Base-by-base conservation (phyloP, 176 grass and related monocot species). In the Areca catechu region DNA sequence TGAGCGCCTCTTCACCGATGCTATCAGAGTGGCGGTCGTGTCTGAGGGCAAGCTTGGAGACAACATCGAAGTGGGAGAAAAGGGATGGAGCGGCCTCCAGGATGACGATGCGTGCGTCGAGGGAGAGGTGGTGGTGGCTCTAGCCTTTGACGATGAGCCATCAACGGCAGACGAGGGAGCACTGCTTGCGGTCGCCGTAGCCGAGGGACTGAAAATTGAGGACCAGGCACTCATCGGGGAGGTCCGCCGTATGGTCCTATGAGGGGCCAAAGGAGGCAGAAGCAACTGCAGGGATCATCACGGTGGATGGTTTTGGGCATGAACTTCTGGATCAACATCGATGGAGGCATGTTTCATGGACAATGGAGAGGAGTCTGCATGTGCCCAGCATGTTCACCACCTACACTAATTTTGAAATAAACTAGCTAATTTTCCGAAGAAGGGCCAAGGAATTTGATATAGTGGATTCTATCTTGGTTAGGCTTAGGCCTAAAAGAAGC, bases 151-250 rank as follows among this genome's bases (percentile, higher is more conserved):
- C 1, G 14, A 47, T 20, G 15, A 82, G 92, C n/a, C 86, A 74
- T 56, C 80, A 76, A 61, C 65, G 9, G 47, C 62, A 83, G 67
- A 92, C 87, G 1, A 66, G 63, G 24, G 50, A 28, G 50, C 52
- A 50, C 21, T 72, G 66, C 58, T 73, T 91, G 61, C 93, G 83
- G 51, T 88, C 93, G 74, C n/a, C n/a, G n/a, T n/a, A n/a, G n/a
- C n/a, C n/a, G n/a, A n/a, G n/a, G n/a, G n/a, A n/a, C n/a, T n/a
- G 66, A 98, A 88, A 48, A 98, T n/a, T 66, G 61, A 98, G 52
- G 23, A 75, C 69, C 15, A 98, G 76, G 65, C 86, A 79, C 66
- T 98, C 84, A 72, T 98, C 87, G 19, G 93, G 93, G 1, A 98
- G 87, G 75, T 91, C 87, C 58, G 83, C 63, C 52, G 87, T 97